Percentiles rank a stretch among this genome's conserved stretches.
Evolutionary conservation across 495 filamentous ascomycete genomes (phyloP).

Genomic region (Lasiosphaeria hispida): DNA sequence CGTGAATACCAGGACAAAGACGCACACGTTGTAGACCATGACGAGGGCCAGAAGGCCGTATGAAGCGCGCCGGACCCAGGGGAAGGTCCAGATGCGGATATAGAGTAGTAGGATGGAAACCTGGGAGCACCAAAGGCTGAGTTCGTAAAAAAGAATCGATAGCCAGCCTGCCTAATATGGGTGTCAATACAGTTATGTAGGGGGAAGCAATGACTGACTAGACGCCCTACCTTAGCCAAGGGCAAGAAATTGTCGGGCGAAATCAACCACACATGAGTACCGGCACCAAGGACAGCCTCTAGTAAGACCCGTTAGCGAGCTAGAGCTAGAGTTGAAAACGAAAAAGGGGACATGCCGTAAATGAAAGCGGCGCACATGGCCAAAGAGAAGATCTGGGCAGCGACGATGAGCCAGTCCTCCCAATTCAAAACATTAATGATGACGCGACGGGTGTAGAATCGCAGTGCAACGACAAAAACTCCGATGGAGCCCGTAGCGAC

Average conservation of each 20-base stretch:
- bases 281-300: too few relatives aligned
- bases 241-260: too few relatives aligned
- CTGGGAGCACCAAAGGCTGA: slow-evolving; percentile 5
- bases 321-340: not conserved
- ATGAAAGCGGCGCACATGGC: not conserved
- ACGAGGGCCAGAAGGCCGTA: not conserved
- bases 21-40: not conserved
- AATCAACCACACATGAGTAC: too few relatives aligned
- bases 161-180: not conserved
- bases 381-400: too few relatives aligned
- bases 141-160: not conserved
- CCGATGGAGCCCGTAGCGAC: not conserved
- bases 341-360: not conserved
- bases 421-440: slow-evolving; percentile 1
- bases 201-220: not conserved
- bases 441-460: slow-evolving; percentile 5
- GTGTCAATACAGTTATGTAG: not conserved
- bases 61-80: not conserved
- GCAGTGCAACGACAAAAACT: not conserved
- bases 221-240: too few relatives aligned
- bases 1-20: not conserved
- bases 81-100: slow-evolving; percentile 6
- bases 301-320: too few relatives aligned
- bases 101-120: slow-evolving; percentile 6
- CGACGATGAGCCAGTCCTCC: slow-evolving; percentile 6